These are phyloP conservation scores for Pseudogymnoascus sp. DNA, from an alignment of 2,329 filamentous ascomycete genomes.

Conservation along the genomic window DNA sequence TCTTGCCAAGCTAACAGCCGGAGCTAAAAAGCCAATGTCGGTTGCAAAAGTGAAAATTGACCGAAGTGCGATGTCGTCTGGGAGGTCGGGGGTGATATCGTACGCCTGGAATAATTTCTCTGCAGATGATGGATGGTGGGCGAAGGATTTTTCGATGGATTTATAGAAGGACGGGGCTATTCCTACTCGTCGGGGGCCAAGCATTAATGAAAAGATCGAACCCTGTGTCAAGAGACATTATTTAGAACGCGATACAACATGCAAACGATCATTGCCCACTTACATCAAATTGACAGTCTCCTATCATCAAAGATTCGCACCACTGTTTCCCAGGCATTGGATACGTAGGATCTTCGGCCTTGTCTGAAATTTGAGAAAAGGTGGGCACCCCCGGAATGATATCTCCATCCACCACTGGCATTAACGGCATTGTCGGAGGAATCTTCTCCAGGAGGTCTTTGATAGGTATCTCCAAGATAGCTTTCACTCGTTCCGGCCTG, in stretches of 20 bases:
- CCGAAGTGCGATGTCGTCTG: conserved; percentile 35
- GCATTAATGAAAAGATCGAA: too few relatives aligned
- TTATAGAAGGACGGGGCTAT: conserved; percentile 30
- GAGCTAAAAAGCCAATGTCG: conserved; percentile 40
- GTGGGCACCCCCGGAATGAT: conserved; percentile 28
- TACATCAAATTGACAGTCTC: conserved; percentile 41
- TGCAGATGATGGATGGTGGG: conserved; percentile 24
- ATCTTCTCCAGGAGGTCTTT: conserved; percentile 36
- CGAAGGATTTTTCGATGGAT: conserved; percentile 22
- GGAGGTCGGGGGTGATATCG: conserved; percentile 24
- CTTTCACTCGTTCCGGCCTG: conserved; percentile 34
- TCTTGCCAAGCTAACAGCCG: conserved; percentile 34
- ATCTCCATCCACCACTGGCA: conserved; percentile 37
- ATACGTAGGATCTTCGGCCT: conserved; percentile 5
- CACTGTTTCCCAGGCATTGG: conserved; percentile 35
- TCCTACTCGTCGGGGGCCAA: conserved; percentile 17
- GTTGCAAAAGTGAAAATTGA: conserved; percentile 36
- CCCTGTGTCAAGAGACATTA: too few relatives aligned
- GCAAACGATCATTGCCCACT: conserved; percentile 13
- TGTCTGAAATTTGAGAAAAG: conserved; percentile 13
- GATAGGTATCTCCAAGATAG: conserved; percentile 33
- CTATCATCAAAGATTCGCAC: conserved; percentile 40
- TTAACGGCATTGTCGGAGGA: conserved; percentile 28
- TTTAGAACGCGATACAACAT: too few relatives aligned
- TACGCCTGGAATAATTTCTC: conserved; percentile 33